Base-by-base conservation (phyloP, 2,329 filamentous ascomycete genomes). In the Claviceps pazoutovae region DNA sequence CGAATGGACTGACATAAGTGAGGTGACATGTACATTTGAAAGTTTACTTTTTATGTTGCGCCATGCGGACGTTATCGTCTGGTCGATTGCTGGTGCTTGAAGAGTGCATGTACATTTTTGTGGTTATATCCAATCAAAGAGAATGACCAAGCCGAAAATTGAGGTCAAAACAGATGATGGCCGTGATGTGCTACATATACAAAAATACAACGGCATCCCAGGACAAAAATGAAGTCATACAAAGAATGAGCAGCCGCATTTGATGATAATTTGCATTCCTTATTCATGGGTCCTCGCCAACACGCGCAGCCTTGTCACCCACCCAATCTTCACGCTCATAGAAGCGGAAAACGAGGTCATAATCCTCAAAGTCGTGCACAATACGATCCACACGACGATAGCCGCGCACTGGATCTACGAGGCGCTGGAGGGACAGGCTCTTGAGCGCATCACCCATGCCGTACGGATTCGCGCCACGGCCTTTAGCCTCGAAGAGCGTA, bases 291-390 rank as follows among this genome's bases (percentile, higher is more conserved):
- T 73, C 68, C 65, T 81, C 78, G 16, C 78, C 78, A 46, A 81
- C 74, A 34, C 76, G 68, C 8, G 77, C 74, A 23, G 65, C 67
- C 56, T 74, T 74, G 11, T 72, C 70, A 11, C 76, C 76, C 47
- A 69, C 65, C 78, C 79, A 97, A 61, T 86, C 91, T 58, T 95
- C 82, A 54, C 88, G 81, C 73, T 97, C 90, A 64, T 95, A 98
- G 74, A 94, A 96, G 54, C 91, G 81, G 72, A 98, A 98, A 46
- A 98, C 85, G 39, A 98, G 75, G 66, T 97, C 90, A 64, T 98
- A 98, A 50, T 94, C 93, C 64, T 98, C 91, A 60, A 98, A 83
- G 62, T 97, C 90, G 67, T 98, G 93, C 49, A 98, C 88, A 58
- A 98, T 96, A 51, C 90, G 84, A 67, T 98, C 93, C 50, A 96